Conservation (phyloP, 73 alveolate genomes). For the Durusdinium trenchii region DNA sequence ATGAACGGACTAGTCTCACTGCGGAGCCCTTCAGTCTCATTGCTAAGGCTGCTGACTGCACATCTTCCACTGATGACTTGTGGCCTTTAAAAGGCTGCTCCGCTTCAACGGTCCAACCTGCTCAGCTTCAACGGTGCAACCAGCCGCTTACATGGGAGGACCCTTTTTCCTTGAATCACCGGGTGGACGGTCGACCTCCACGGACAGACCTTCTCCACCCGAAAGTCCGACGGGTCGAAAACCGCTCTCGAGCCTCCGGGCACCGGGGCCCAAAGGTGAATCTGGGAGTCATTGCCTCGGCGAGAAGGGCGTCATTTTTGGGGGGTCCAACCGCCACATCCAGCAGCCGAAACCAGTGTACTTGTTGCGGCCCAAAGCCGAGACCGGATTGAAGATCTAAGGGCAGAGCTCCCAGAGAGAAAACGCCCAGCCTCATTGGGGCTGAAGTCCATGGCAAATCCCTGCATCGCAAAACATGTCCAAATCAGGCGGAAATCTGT, state of each 20-base stretch:
- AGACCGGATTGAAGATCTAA: too few relatives aligned
- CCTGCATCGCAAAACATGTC: conserved; percentile 10
- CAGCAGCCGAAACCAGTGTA: too few relatives aligned
- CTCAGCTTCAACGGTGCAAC: not conserved
- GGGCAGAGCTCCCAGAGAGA: conserved; percentile 41
- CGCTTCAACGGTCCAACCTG: conserved; percentile 62
- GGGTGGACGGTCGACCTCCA: not conserved
- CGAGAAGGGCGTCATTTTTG: not conserved
- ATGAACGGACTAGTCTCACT: too few relatives aligned
- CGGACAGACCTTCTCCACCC: not conserved
- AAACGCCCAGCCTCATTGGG: conserved; percentile 52
- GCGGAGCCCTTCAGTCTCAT: not conserved
- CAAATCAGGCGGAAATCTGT: not conserved
- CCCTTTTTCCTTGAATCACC: not conserved
- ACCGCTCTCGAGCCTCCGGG: conserved; percentile 56
- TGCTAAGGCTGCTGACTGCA: not conserved
- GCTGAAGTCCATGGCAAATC: conserved; percentile 78
- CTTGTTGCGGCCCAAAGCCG: too few relatives aligned
- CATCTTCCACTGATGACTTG: conserved; percentile 89
- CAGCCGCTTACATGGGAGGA: not conserved
- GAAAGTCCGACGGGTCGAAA: not conserved
- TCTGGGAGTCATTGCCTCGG: conserved; percentile 57
- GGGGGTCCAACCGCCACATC: too few relatives aligned
- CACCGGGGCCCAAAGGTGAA: conserved; percentile 58
- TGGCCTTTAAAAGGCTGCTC: conserved; percentile 65